A percentile compares a stretch with the other conserved stretches of the same genome.
Evolutionary conservation across 108 stramenopile species (phyloP).

Genomic region (Hondaea fermentalgiana): DNA sequence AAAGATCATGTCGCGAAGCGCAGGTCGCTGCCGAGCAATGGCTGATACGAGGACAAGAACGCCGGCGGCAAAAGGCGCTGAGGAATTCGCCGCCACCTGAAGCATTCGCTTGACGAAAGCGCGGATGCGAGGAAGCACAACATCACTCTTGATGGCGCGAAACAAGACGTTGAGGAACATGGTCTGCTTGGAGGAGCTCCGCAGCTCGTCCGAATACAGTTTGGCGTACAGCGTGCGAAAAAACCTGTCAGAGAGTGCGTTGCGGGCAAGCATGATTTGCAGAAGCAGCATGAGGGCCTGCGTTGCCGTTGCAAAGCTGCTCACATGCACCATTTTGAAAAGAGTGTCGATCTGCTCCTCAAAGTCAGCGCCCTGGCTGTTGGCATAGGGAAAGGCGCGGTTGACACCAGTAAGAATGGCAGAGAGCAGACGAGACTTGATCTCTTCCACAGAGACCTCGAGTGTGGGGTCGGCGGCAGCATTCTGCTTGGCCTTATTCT

Average conservation of each 20-base stretch:
- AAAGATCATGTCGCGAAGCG: conserved; percentile 46
- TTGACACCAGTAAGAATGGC: conserved; percentile 92
- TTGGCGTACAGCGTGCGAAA: conserved; percentile 85
- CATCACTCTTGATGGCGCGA: conserved; percentile 81
- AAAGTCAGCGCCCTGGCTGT: conserved; percentile 56
- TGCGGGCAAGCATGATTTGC: conserved; percentile 61
- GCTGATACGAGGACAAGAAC: conserved; percentile 78
- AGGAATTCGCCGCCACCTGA: conserved; percentile 58
- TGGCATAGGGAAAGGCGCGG: conserved; percentile 80
- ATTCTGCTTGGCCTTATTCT: background rate
- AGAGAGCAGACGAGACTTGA: conserved; percentile 69
- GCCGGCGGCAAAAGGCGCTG: conserved; percentile 68
- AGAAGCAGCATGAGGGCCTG: conserved; percentile 86
- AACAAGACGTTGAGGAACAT: conserved; percentile 91
- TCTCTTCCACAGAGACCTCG: conserved; percentile 15
- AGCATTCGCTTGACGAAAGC: conserved; percentile 80
- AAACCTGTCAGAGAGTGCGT: conserved; percentile 38
- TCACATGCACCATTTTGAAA: conserved; percentile 74
- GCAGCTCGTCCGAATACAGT: conserved; percentile 55
- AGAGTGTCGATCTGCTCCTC: conserved; percentile 79
- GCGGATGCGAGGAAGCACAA: conserved; percentile 48
- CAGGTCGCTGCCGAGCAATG: conserved; percentile 58
- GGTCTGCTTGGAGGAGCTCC: conserved; percentile 63
- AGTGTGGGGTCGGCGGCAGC: background rate
- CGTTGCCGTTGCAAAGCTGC: conserved; percentile 68